A percentile compares a stretch with the other conserved stretches of the same genome.
These are phyloP conservation scores for Nidularia pulvinata DNA, from an alignment of 768 basidiomycete species.

Conservation along the genomic window DNA sequence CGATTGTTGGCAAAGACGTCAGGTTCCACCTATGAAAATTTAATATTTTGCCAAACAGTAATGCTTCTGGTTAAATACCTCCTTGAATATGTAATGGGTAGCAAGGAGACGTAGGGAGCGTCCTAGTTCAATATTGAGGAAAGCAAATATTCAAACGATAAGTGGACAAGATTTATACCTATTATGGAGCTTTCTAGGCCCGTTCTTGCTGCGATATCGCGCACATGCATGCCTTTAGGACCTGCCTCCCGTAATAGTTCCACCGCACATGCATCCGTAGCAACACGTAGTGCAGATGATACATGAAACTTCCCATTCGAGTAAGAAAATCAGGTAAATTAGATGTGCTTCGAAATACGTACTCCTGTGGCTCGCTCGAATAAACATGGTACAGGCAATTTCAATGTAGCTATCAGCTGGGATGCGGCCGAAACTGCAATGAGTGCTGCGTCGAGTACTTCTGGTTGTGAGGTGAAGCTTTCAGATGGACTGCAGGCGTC, in stretches of 20 bases:
- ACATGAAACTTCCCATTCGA: constrained; percentile 8
- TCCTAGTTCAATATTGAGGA: constrained; percentile 8
- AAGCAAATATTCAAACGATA: background rate
- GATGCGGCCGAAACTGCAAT: constrained; percentile 11
- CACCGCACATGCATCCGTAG: constrained; percentile 15
- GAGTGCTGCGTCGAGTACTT: constrained; percentile 5
- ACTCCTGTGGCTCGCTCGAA: constrained; percentile 7
- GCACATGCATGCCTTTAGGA: constrained; percentile 21
- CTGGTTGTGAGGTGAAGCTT: constrained; percentile 1
- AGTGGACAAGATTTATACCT: constrained; percentile 10
- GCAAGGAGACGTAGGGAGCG: constrained; percentile 27
- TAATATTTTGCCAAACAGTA: background rate
- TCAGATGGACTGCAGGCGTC: constrained; percentile 3
- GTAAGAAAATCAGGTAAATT: background rate
- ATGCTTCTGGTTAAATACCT: constrained; percentile 9
- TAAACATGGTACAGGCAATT: constrained; percentile 1
- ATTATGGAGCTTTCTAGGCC: constrained; percentile 18
- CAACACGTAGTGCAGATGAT: constrained; percentile 11
- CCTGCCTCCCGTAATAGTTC: constrained; percentile 30
- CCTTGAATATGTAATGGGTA: constrained; percentile 27
- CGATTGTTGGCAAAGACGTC: constrained; percentile 27
- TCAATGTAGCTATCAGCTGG: constrained; percentile 9
- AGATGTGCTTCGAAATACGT: background rate
- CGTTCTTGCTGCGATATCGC: constrained; percentile 20
- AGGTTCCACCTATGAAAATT: constrained; percentile 6